Evolutionary conservation across 345 rosid species (phyloP).

Genomic region (Cardamine chenopodiifolia): DNA sequence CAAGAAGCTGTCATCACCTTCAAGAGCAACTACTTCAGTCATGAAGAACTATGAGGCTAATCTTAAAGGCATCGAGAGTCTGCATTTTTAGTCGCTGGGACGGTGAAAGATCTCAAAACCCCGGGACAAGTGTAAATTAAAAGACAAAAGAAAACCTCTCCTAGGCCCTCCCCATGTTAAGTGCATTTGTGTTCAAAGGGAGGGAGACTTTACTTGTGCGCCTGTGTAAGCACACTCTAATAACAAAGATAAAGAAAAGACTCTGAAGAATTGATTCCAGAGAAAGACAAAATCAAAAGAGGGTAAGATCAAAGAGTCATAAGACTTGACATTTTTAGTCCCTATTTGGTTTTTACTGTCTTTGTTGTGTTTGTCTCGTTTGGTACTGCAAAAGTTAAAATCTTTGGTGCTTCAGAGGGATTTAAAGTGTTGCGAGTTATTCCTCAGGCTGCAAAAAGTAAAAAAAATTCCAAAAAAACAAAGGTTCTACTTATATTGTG

Average conservation of each 20-base stretch:
- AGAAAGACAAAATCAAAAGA: conserved; percentile 28
- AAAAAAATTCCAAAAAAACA: too few species aligned
- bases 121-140: conserved; percentile 51
- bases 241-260: conserved; percentile 36
- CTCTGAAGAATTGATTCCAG: conserved; percentile 34
- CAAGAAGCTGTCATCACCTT: conserved; percentile 50
- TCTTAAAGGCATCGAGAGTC: conserved; percentile 73
- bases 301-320: conserved; percentile 10
- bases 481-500: background rate
- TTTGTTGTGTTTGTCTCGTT: conserved; percentile 16
- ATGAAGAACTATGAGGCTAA: conserved; percentile 67
- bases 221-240: conserved; percentile 33
- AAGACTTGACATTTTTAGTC: conserved; percentile 10
- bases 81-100: conserved; percentile 52
- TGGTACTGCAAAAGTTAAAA: conserved; percentile 18
- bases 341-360: conserved; percentile 9
- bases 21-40: conserved; percentile 56
- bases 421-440: background rate
- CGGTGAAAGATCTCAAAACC: conserved; percentile 3
- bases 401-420: background rate
- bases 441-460: background rate
- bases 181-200: conserved; percentile 33
- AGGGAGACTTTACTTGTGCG: conserved; percentile 36
- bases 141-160: conserved; percentile 28
- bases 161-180: conserved; percentile 13